These are phyloP conservation scores for Stereocaulon alpinum DNA, from an alignment of 495 filamentous ascomycete species.

Conservation along the genomic window DNA sequence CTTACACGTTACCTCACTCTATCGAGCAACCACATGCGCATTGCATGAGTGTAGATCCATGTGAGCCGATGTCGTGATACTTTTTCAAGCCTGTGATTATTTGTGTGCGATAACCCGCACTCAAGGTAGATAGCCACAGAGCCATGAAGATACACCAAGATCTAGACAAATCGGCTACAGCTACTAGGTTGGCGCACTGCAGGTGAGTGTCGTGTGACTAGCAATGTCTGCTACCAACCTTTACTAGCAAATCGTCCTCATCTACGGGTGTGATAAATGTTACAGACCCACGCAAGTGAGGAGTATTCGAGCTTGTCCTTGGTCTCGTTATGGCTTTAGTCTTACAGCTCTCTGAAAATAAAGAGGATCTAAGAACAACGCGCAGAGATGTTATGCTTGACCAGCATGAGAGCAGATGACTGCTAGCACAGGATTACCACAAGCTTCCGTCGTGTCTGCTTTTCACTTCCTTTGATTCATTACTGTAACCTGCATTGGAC, in stretches of 20 bases:
- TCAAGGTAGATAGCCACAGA: background rate
- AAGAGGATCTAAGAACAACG: no score
- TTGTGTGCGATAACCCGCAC: background rate
- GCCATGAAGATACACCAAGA: background rate
- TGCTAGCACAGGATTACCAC: no score
- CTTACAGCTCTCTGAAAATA: background rate
- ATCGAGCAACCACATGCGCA: conserved; percentile 15
- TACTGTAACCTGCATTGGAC: no score
- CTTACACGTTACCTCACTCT: conserved; percentile 11
- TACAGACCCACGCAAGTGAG: no score
- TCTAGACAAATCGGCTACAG: background rate
- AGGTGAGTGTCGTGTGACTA: background rate
- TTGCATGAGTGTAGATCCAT: background rate
- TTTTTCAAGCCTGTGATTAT: background rate
- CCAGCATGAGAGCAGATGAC: no score
- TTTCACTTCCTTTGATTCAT: no score
- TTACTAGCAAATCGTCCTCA: background rate
- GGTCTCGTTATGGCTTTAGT: no score
- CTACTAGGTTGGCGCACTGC: background rate
- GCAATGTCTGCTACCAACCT: background rate
- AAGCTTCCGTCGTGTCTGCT: no score
- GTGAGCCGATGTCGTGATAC: background rate
- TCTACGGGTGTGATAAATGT: background rate
- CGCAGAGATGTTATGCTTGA: no score
- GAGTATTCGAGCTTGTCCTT: background rate